Conservation (phyloP, 208 protist genomes). For the Acanthamoeba polyphaga region DNA sequence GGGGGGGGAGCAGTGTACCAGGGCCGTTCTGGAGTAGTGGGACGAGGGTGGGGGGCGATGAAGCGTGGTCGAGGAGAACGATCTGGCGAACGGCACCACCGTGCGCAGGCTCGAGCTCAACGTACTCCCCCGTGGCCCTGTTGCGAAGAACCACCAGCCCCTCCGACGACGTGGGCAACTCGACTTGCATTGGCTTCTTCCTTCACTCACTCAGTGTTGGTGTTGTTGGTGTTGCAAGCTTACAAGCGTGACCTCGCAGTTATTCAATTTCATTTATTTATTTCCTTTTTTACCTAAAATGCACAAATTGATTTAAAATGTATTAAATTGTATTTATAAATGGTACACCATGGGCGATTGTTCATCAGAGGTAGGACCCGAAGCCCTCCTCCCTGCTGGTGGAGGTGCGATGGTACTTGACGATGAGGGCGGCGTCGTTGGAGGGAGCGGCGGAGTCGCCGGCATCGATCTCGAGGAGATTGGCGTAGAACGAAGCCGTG, state of each 20-base stretch:
- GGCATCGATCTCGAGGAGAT: neutral
- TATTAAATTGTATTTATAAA: too few species aligned
- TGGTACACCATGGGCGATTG: neutral
- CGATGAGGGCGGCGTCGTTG: conserved; percentile 34
- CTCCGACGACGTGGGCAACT: neutral
- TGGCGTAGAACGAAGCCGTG: conserved; percentile 28
- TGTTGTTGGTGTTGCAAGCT: neutral
- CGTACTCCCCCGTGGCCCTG: neutral
- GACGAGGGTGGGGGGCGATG: neutral
- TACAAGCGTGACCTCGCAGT: too few species aligned
- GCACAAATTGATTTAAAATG: too few species aligned
- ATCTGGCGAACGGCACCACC: neutral
- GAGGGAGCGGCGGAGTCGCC: neutral
- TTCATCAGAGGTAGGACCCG: neutral
- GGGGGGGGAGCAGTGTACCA: neutral
- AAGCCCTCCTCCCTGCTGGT: neutral
- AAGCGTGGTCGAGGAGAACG: neutral
- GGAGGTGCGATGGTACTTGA: conserved; percentile 10
- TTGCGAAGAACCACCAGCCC: neutral
- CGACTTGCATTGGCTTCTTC: neutral
- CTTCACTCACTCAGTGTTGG: neutral
- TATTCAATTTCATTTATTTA: too few species aligned
- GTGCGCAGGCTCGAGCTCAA: neutral
- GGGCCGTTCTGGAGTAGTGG: neutral
- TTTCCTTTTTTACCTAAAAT: too few species aligned